A percentile compares a stretch with the other conserved stretches of the same genome.
These are phyloP conservation scores for Peronospora destructor DNA, from an alignment of 352 stramenopile species.

Conservation along the genomic window DNA sequence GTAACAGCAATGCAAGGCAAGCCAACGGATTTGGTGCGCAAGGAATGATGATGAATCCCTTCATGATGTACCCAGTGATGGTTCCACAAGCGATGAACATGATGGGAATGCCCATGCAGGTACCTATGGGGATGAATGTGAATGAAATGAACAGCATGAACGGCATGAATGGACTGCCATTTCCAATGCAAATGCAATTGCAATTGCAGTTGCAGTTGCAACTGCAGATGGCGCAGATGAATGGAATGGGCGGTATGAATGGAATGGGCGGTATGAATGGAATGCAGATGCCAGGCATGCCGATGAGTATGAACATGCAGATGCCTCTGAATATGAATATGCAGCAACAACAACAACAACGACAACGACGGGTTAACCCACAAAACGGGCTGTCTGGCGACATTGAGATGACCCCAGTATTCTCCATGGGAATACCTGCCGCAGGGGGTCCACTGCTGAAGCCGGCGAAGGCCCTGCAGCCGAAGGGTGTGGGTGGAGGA, in stretches of 20 bases:
- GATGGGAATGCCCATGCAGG: constrained; percentile 47
- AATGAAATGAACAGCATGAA: constrained; percentile 20
- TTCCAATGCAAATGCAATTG: constrained; percentile 29
- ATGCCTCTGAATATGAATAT: constrained; percentile 36
- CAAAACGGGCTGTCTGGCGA: constrained; percentile 25
- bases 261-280: constrained; percentile 33
- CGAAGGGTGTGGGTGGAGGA: constrained; percentile 32
- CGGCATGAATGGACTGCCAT: constrained; percentile 26
- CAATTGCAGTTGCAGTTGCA: constrained; percentile 33
- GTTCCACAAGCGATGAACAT: constrained; percentile 33
- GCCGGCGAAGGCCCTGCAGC: constrained; percentile 32
- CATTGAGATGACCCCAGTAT: constrained; percentile 29
- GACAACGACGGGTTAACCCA: constrained; percentile 28
- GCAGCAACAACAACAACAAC: constrained; percentile 20
- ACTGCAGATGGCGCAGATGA: constrained; percentile 44
- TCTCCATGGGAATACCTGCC: constrained; percentile 5
- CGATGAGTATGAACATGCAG: constrained; percentile 47
- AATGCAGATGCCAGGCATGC: constrained; percentile 42
- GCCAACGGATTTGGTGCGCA: constrained; percentile 22
- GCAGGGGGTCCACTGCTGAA: constrained; percentile 23
- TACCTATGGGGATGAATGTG: constrained; percentile 38
- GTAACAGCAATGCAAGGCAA: constrained; percentile 12
- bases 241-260: constrained; percentile 39
- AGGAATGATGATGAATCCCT: constrained; percentile 75
- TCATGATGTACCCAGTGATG: constrained; percentile 86